Conservation (phyloP, 495 filamentous ascomycete species). For the Daldinia bambusicola region DNA sequence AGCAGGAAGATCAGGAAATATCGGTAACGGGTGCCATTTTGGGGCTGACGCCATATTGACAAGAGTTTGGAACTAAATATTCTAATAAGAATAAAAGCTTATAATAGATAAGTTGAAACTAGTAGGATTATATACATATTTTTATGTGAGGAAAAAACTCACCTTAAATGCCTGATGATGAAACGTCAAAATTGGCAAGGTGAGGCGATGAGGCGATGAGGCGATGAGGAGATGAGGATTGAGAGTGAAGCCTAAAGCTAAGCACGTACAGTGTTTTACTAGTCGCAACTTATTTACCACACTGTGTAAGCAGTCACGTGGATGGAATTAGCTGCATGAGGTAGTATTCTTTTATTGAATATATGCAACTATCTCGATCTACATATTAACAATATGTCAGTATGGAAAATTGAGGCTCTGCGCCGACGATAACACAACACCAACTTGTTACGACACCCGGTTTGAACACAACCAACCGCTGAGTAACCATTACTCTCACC, state of each 20-base stretch:
- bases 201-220: not conserved
- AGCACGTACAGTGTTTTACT: slow-evolving; percentile 10
- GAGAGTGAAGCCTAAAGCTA: not conserved
- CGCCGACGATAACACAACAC: not conserved
- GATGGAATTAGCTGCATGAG: not conserved
- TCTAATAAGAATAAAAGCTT: not conserved
- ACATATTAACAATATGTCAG: no score
- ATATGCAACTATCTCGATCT: not conserved
- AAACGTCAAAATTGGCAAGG: not conserved
- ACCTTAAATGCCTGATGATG: not conserved
- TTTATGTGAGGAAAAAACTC: not conserved
- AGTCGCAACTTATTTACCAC: slow-evolving; percentile 8
- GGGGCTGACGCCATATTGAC: slow-evolving; percentile 21
- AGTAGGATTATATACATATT: no score
- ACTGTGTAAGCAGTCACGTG: slow-evolving; percentile 15
- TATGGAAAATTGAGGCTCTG: not conserved
- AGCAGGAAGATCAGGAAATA: slow-evolving; percentile 51
- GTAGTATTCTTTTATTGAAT: not conserved
- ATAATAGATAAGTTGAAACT: not conserved
- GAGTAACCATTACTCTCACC: not conserved
- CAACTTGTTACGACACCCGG: not conserved
- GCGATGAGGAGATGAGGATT: not conserved
- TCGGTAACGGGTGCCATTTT: slow-evolving; percentile 46
- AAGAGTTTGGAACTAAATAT: not conserved
- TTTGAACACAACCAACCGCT: not conserved